Percentiles rank a stretch among this genome's conserved stretches.
phyloP scores from a whole-genome alignment of 129 eudicot genomes.

The Escallonia herrerae region DNA sequence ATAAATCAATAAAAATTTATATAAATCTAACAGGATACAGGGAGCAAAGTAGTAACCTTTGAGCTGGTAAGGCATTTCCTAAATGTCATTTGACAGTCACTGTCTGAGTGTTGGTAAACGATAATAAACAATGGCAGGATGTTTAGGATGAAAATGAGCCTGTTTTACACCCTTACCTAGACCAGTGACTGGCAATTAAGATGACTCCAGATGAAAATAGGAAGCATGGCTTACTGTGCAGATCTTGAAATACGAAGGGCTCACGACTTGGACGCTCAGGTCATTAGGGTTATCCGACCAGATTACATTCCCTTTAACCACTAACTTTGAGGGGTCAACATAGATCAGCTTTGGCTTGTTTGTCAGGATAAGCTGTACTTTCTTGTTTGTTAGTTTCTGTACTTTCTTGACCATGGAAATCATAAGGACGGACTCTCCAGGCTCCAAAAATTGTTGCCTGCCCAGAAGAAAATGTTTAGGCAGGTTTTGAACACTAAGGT shows the following conservation, averaged over 20 bases:
- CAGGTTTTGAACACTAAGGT: not conserved
- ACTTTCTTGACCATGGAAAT: constrained; percentile 94
- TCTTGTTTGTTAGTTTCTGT: constrained; percentile 81
- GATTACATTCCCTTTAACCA: constrained; percentile 69
- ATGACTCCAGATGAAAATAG: too few species aligned
- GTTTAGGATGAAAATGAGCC: too few species aligned
- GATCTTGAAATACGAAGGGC: constrained; percentile 81
- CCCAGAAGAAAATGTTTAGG: not conserved
- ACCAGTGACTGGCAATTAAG: too few species aligned
- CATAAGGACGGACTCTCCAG: constrained; percentile 90
- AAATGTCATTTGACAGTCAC: too few species aligned
- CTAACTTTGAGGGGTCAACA: constrained; percentile 80
- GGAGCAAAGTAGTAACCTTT: not conserved
- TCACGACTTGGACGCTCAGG: constrained; percentile 73
- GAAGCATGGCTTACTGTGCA: constrained; percentile 50
- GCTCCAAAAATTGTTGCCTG: constrained; percentile 95
- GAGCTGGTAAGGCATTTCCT: too few species aligned
- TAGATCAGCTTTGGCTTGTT: constrained; percentile 88
- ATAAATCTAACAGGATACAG: not conserved
- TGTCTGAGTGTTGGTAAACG: too few species aligned
- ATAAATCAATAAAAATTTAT: not conserved
- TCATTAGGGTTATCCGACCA: constrained; percentile 97
- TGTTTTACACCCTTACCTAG: too few species aligned
- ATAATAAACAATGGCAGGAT: too few species aligned
- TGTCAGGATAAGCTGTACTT: constrained; percentile 93